A percentile compares a stretch with the other conserved stretches of the same genome.
Evolutionary conservation across 768 basidiomycete genomes (phyloP).

Genomic region (Panus rudis): DNA sequence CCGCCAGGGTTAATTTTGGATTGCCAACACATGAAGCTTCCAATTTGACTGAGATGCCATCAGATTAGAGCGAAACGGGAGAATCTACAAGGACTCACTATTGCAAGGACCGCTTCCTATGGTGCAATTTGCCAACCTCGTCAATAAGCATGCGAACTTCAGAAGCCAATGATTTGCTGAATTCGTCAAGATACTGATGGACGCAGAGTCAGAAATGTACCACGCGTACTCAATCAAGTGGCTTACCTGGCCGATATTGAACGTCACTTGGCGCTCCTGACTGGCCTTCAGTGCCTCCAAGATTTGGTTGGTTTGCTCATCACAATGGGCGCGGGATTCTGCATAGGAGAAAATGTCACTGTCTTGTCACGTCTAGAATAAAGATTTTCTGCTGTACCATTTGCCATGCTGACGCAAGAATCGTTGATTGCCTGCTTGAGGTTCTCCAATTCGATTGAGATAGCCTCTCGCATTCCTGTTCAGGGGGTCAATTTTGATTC

Average conservation of each 20-base stretch:
- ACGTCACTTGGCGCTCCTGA: slow-evolving; percentile 76
- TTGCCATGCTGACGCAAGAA: too few species aligned
- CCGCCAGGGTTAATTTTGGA: slow-evolving; percentile 81
- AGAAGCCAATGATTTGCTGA: slow-evolving; percentile 74
- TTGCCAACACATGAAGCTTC: slow-evolving; percentile 59
- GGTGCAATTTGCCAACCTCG: slow-evolving; percentile 78
- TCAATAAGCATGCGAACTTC: slow-evolving; percentile 80
- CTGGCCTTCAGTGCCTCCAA: slow-evolving; percentile 62
- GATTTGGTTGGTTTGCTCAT: too few species aligned
- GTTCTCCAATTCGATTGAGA: too few species aligned
- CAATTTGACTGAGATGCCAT: slow-evolving; percentile 55
- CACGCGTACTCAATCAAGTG: background rate
- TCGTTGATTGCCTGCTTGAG: too few species aligned
- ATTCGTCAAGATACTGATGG: slow-evolving; percentile 74
- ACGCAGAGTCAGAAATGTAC: slow-evolving; percentile 1
- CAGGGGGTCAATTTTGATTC: too few species aligned
- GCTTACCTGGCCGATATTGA: slow-evolving; percentile 77
- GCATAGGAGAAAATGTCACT: too few species aligned
- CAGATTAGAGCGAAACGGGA: background rate
- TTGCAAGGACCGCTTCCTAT: slow-evolving; percentile 71
- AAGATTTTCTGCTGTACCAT: too few species aligned
- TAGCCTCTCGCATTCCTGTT: too few species aligned
- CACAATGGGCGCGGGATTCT: too few species aligned
- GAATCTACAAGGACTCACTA: slow-evolving; percentile 45
- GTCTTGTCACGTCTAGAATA: too few species aligned